phyloP scores from a whole-genome alignment of 352 stramenopile species.

The Phytophthora crassamura region DNA sequence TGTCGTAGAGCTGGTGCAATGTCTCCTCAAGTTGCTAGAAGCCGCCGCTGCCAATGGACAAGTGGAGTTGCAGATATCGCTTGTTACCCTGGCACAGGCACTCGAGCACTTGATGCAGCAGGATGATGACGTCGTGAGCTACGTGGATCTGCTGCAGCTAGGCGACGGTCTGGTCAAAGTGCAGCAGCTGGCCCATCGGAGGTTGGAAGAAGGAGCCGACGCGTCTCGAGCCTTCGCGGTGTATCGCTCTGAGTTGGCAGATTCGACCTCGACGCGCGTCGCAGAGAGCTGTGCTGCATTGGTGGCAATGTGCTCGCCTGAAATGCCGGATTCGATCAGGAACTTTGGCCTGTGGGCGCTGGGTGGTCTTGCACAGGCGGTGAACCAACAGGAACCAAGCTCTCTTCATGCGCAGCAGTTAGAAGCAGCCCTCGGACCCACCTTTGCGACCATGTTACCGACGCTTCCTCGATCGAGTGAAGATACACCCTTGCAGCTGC shows the following conservation, averaged over 20 bases:
- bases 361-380: slow-evolving; percentile 39
- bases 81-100: slow-evolving; percentile 45
- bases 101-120: slow-evolving; percentile 48
- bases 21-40: slow-evolving; percentile 39
- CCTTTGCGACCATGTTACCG: slow-evolving; percentile 47
- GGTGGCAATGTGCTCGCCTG: slow-evolving; percentile 53
- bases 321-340: slow-evolving; percentile 61
- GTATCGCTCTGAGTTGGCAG: slow-evolving; percentile 18
- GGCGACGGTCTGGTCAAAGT: slow-evolving; percentile 48
- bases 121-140: slow-evolving; percentile 42
- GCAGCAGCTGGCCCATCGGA: slow-evolving; percentile 27
- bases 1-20: slow-evolving; percentile 38
- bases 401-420: slow-evolving; percentile 30
- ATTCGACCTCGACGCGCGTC: slow-evolving; percentile 17
- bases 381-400: slow-evolving; percentile 31
- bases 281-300: slow-evolving; percentile 40
- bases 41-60: slow-evolving; percentile 17
- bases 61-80: slow-evolving; percentile 36
- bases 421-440: slow-evolving; percentile 43
- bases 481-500: slow-evolving; percentile 39
- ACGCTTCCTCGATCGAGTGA: slow-evolving; percentile 44
- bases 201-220: slow-evolving; percentile 19
- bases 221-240: slow-evolving; percentile 23
- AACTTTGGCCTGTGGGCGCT: slow-evolving; percentile 53
- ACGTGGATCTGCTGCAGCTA: slow-evolving; percentile 56